These are phyloP conservation scores for Boletus speciosus DNA, from an alignment of 768 basidiomycete species.

Conservation along the genomic window DNA sequence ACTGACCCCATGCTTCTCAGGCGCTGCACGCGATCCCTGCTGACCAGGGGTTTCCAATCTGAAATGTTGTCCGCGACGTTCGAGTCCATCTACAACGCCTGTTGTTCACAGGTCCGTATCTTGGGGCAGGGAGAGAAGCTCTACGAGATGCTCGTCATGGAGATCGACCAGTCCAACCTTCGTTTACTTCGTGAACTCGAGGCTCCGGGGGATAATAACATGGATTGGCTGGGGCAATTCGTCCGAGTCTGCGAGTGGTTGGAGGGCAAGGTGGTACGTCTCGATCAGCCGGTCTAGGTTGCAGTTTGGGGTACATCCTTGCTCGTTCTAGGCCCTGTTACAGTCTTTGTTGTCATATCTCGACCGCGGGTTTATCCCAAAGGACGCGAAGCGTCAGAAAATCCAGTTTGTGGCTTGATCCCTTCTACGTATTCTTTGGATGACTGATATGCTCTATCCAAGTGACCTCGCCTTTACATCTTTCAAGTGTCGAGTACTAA, in stretches of 20 bases:
- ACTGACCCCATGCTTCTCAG: constrained; percentile 30
- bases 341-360: constrained; percentile 66
- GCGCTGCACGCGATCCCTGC: constrained; percentile 38
- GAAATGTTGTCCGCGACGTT: constrained; percentile 46
- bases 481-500: constrained; percentile 52
- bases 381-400: constrained; percentile 34
- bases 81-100: constrained; percentile 55
- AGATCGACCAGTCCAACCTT: constrained; percentile 55
- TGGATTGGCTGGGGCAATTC: constrained; percentile 59
- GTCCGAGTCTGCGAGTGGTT: constrained; percentile 60
- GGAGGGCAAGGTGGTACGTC: constrained; percentile 58
- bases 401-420: constrained; percentile 42
- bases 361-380: constrained; percentile 60
- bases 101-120: constrained; percentile 52
- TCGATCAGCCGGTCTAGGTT: neutral
- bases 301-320: neutral
- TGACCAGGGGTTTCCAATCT: constrained; percentile 34
- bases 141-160: constrained; percentile 53
- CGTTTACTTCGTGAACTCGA: constrained; percentile 41
- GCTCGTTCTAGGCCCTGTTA: constrained; percentile 45
- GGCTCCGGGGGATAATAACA: constrained; percentile 7
- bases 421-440: neutral
- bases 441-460: neutral
- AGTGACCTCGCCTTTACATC: constrained; percentile 57
- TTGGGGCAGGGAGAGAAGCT: constrained; percentile 53